Base-by-base conservation (phyloP, 257 asterid species). In the Capsicum chinense region DNA sequence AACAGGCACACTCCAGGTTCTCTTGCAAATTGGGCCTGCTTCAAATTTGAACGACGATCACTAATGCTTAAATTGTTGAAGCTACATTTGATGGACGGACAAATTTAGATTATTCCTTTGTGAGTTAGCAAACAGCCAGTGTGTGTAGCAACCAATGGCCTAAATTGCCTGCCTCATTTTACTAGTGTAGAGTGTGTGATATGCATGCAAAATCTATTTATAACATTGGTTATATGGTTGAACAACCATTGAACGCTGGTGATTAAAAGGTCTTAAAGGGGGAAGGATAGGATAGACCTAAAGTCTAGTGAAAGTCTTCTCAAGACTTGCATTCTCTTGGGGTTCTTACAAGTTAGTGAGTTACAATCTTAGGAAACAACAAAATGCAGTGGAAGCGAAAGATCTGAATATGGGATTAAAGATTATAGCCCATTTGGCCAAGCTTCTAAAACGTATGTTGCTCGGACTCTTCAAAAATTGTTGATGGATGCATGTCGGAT, bases 41-140 rank as follows among this genome's bases (percentile, higher is more conserved):
- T 50, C 19, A 3, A 73, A 19, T n/a, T 48, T 47, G 57, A 73
- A 73, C 0, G 37, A 73, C 42, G 48, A 47, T 73, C 59, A n/a
- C 58, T 11, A 73, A 73, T 47, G 47, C 39, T 59, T 73, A 47
- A 73, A 47, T 19, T 73, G 59, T 73, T 1, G 59, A 73, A 73
- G 80, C 80, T 5, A 73, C 80, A 73, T 73, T 17, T 73, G 59
- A 73, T 48, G 80, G 80, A 68, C 57, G 19, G 39, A 19, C 9
- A 73, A 48, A 73, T 73, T 17, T 9, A n/a, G 58, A 73, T 6
- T 71, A 6, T 73, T 73, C 42, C n/a, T 0, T 73, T 73, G n/a
- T 73, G 15, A 47, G 80, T 73, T n/a, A 48, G 59, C 39, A 47
- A 48, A 73, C 59, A 73, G 17, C 9, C 42, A 73, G 0, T n/a